These are phyloP conservation scores for Trichaptum fuscoviolaceum DNA, from an alignment of 768 basidiomycete species.

Conservation along the genomic window DNA sequence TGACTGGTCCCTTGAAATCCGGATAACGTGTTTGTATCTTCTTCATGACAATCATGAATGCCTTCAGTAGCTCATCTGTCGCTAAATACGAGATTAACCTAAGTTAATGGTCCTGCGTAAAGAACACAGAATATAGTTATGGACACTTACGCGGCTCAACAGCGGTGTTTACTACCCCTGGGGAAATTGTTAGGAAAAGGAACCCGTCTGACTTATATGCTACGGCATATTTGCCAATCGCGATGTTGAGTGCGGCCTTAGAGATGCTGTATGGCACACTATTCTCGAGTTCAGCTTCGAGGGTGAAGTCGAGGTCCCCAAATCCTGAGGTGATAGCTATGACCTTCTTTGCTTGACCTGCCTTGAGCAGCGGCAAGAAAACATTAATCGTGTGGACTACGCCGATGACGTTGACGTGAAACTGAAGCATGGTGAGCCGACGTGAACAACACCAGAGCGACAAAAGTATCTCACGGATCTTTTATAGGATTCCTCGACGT, in stretches of 20 bases:
- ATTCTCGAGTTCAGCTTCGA: constrained; percentile 11
- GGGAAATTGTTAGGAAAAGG: constrained; percentile 31
- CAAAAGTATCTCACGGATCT: constrained; percentile 10
- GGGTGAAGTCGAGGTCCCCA: constrained; percentile 23
- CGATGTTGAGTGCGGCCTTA: constrained; percentile 35
- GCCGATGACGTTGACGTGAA: constrained; percentile 31
- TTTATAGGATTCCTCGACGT: constrained; percentile 20
- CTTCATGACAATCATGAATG: constrained; percentile 9
- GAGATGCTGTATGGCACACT: constrained; percentile 27
- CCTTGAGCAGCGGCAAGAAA: constrained; percentile 34
- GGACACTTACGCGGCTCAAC: not conserved
- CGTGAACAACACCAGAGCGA: not conserved
- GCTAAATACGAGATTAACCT: constrained; percentile 7
- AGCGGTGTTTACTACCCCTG: constrained; percentile 31
- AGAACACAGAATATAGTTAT: not conserved
- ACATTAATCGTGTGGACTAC: constrained; percentile 29
- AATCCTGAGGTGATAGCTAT: constrained; percentile 27
- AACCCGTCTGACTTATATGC: constrained; percentile 28
- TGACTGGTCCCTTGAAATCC: constrained; percentile 16
- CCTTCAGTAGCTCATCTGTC: constrained; percentile 9
- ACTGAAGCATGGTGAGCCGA: constrained; percentile 13
- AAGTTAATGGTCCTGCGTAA: not conserved
- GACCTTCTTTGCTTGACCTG: constrained; percentile 29
- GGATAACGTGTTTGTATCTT: constrained; percentile 12
- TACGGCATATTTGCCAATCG: constrained; percentile 30